phyloP scores from a whole-genome alignment of 371 early-diverging fungal genomes.

The Vairimorpha ceranae region DNA sequence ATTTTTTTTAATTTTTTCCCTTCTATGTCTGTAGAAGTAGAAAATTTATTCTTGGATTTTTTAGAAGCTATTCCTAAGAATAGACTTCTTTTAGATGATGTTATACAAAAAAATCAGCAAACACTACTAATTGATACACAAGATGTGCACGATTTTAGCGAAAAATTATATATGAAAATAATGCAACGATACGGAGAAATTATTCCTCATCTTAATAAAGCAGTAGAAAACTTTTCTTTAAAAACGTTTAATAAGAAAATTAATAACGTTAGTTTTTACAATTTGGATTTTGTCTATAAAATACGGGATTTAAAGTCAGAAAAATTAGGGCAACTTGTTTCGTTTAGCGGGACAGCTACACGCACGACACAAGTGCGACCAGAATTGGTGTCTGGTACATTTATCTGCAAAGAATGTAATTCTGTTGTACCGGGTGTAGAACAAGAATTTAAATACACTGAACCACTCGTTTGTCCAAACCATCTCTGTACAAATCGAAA shows the following conservation, averaged over 20 bases:
- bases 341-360: constrained; percentile 88
- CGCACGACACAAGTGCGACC: constrained; percentile 93
- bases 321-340: constrained; percentile 74
- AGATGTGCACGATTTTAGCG: constrained; percentile 5
- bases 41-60: constrained; percentile 17
- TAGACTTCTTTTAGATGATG: constrained; percentile 3
- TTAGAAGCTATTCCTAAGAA: constrained; percentile 6
- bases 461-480: constrained; percentile 84
- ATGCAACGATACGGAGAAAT: constrained; percentile 11
- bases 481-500: constrained; percentile 76
- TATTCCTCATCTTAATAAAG: constrained; percentile 1
- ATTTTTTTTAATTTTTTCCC: background rate
- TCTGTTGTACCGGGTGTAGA: constrained; percentile 72
- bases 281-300: constrained; percentile 40
- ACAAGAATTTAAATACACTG: constrained; percentile 91
- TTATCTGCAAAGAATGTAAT: constrained; percentile 80
- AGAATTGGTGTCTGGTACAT: constrained; percentile 81
- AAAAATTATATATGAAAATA: constrained; percentile 10
- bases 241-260: constrained; percentile 20
- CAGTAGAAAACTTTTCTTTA: constrained; percentile 22
- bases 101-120: constrained; percentile 13
- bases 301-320: constrained; percentile 75
- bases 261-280: constrained; percentile 36
- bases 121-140: constrained; percentile 14
- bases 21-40: constrained; percentile 22